Base-by-base conservation (phyloP, 208 protist species). In the Novymonas esmeraldas region DNA sequence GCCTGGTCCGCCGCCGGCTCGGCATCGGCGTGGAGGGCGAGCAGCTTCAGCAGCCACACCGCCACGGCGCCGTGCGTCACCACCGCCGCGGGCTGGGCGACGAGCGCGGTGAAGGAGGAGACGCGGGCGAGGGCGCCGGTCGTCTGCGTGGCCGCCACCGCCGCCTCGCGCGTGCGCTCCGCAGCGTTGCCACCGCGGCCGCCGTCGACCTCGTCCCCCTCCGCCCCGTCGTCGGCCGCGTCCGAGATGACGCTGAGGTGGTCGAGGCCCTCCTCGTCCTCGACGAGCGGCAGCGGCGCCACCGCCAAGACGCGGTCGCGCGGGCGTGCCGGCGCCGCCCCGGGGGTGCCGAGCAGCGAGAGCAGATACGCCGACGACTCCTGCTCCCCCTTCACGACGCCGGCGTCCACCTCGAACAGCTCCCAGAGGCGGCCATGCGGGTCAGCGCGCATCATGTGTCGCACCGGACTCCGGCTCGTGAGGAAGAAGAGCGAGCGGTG, bases 11-110 rank as follows among this genome's bases (percentile, higher is more conserved):
- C 46, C 28, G 68, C 56, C 5, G 70, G 66, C 61, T 82, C 64
- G 39, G 55, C 62, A 3, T 85, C 83, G n/a, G 85, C 81, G 63
- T 84, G 85, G 10, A 79, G 71, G 26, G 78, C 76, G 33, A 94
- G 78, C 50, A 91, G 48, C 59, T 77, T 61, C 41, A 94, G 51
- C 51, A 94, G 64, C 80, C 79, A 86, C 52, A 82, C n/a, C 18
- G 79, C 82, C 28, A 89, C 54, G 5, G 64, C 48, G 2, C 46
- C 56, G 72, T 85, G 92, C 13, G 56, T 60, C 11, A 83, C 50
- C 9, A n/a, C 31, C n/a, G 67, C 20, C 33, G 66, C 51, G 14
- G 62, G 36, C 46, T 74, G 69, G 18, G 54, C 33, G 10, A 76
- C 16, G 33, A 65, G 63, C 18, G 54, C 60, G 1, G 44, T 26